A percentile compares a stretch with the other conserved stretches of the same genome.
These are phyloP conservation scores for Posidonia oceanica DNA, from an alignment of 116 monocot genomes.

Conservation along the genomic window DNA sequence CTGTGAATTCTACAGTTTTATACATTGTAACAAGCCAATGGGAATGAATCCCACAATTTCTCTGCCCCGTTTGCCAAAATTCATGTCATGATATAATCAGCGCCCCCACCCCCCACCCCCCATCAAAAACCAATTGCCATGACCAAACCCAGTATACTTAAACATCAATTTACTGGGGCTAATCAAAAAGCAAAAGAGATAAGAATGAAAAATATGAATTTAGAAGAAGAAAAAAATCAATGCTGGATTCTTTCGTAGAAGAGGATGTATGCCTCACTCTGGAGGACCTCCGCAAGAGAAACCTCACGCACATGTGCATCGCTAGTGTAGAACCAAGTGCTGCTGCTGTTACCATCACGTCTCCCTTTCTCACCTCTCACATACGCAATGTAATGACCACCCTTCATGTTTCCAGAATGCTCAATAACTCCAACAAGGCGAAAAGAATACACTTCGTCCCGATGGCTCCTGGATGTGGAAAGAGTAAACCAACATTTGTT, in stretches of 20 bases:
- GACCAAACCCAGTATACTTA: too few relatives aligned
- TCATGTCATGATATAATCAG: too few relatives aligned
- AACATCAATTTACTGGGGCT: too few relatives aligned
- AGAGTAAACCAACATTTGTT: background rate
- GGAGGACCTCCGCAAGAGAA: conserved; percentile 57
- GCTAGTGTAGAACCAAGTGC: conserved; percentile 66
- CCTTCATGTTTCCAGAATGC: conserved; percentile 36
- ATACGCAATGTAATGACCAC: conserved; percentile 63
- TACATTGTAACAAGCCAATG: too few relatives aligned
- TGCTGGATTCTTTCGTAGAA: conserved; percentile 48
- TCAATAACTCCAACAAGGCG: conserved; percentile 42
- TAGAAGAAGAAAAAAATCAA: background rate
- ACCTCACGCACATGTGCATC: conserved; percentile 50
- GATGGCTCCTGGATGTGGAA: conserved; percentile 16
- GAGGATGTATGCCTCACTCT: conserved; percentile 78
- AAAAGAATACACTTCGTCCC: conserved; percentile 12
- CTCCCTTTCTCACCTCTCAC: conserved; percentile 39
- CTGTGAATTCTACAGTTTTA: too few relatives aligned
- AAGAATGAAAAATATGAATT: background rate
- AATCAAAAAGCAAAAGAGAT: background rate
- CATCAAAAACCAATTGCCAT: too few relatives aligned
- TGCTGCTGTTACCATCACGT: conserved; percentile 11
- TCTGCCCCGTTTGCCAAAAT: too few relatives aligned
- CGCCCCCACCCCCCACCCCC: too few relatives aligned
- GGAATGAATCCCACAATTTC: too few relatives aligned